Base-by-base conservation (phyloP, 352 stramenopile species). In the Halophytophthora batemanensis region DNA sequence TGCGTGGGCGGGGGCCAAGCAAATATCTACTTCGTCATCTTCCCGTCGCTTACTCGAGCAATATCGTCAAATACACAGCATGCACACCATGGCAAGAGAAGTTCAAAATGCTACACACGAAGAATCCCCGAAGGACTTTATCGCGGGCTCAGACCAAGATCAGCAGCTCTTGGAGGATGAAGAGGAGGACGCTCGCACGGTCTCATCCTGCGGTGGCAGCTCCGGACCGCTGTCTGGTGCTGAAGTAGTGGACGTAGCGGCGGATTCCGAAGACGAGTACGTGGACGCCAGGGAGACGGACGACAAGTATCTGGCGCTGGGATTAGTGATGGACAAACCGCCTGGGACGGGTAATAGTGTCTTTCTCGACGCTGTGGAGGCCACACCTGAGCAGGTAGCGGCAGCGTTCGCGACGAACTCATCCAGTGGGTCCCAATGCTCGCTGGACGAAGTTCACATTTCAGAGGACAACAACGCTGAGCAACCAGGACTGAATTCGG, bases 251-350 rank as follows among this genome's bases (percentile, higher is more conserved):
- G 40, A 33, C 4, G 47, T 55, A 19, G 43, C 18, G 15, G 40
- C 11, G 8, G 62, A 71, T 11, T 67, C 57, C 1, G 62, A 71
- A 29, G 61, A 70, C 21, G 62, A 71, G 42, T 71, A 66, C 25
- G 31, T 39, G 34, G 62, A 71, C 41, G 62, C 57, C 21, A 21
- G 58, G 35, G 57, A 62, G n/a, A 33, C 56, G 6, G 35, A 64
- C 59, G 2, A 63, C 53, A 12, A 36, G 38, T 39, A 36, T 3
- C 29, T 53, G 29, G 5, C 45, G 19, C 11, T 57, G 38, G n/a
- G 19, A 1, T 59, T 59, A 45, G 57, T 53, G n/a, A 34, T 28
- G n/a, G 23, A 6, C 25, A 23, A 25, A n/a, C 36, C 61, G 10
- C 56, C 56, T 1, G 15, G 56, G 4, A 57, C 56, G 6, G 40